Conservation (phyloP, 192 early-diverging fungal genomes). For the Geosiphon pyriformis region DNA sequence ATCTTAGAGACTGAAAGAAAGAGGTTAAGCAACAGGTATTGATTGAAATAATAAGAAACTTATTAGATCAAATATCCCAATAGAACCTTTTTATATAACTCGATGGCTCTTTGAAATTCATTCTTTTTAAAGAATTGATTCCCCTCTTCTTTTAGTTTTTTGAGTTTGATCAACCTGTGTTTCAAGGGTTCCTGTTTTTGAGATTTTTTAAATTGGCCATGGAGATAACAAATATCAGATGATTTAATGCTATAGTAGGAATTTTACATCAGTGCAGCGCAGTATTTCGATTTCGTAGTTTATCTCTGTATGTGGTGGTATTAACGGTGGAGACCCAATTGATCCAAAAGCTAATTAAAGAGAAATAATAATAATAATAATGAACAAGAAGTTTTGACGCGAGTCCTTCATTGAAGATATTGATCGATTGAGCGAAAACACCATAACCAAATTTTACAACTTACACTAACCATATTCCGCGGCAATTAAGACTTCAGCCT, state of each 20-base stretch:
- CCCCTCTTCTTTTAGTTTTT: slow-evolving; percentile 38
- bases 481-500: slow-evolving; percentile 32
- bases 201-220: background rate
- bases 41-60: slow-evolving; percentile 16
- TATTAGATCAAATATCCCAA: slow-evolving; percentile 28
- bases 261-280: slow-evolving; percentile 34
- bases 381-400: no score
- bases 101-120: slow-evolving; percentile 24
- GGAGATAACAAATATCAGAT: background rate
- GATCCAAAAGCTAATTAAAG: slow-evolving; percentile 31
- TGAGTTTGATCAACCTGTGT: background rate
- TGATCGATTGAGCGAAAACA: no score
- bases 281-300: slow-evolving; percentile 41
- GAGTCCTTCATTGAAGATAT: background rate
- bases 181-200: background rate
- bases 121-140: slow-evolving; percentile 34
- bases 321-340: slow-evolving; percentile 29
- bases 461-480: slow-evolving; percentile 35
- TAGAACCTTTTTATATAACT: slow-evolving; percentile 34
- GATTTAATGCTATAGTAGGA: background rate
- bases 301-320: slow-evolving; percentile 36
- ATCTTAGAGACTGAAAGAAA: background rate
- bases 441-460: background rate
- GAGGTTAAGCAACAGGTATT: background rate
- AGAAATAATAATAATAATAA: background rate